Base-by-base conservation (phyloP, 1,284 basidiomycete genomes). In the Lignosus rhinocerotis region DNA sequence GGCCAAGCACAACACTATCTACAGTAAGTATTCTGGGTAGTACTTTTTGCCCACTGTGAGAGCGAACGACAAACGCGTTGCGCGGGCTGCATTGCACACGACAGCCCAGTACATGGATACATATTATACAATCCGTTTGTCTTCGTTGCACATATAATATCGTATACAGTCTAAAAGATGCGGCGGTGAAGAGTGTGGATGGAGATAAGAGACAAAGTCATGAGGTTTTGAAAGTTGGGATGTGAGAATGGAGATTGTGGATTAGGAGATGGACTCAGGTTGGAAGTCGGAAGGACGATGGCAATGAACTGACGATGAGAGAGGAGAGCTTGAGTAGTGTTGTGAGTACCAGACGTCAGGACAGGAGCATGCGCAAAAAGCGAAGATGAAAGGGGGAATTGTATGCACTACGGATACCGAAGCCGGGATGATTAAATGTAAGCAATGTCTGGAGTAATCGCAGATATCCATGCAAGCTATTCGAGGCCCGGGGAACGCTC, bases 111-210 rank as follows among this genome's bases (percentile, higher is more conserved):
- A 19, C 6, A 25, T 45, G 43, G 43, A 51, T 53, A 58, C 51
- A 58, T 58, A 45, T 51, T 50, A 58, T 53, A 58, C 56, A 58
- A 58, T 58, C 56, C 51, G 17, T 47, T 58, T 46, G 45, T 43
- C 51, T 48, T 58, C 45, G 45, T 42, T 34, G 30, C 52, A 49
- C 53, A 39, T 43, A 55, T 47, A 49, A 53, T 58, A 58, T 50
- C 42, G 50, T 57, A 51, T 51, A 51, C 55, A 56, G 36, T 52
- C 54, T 56, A 51, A 44, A 14, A 41, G 25, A 46, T 42, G 45
- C 31, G 39, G 19, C 12, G 44, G 25, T 52, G 41, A 34, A 51
- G 30, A 38, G 55, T 55, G 53, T 2, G 25, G 39, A 43, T 21
- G 41, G 56, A 58, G 51, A 48, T 14, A 39, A 41, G 19, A 12